Base-by-base conservation (phyloP, 768 basidiomycete genomes). In the Tricholoma terreum region DNA sequence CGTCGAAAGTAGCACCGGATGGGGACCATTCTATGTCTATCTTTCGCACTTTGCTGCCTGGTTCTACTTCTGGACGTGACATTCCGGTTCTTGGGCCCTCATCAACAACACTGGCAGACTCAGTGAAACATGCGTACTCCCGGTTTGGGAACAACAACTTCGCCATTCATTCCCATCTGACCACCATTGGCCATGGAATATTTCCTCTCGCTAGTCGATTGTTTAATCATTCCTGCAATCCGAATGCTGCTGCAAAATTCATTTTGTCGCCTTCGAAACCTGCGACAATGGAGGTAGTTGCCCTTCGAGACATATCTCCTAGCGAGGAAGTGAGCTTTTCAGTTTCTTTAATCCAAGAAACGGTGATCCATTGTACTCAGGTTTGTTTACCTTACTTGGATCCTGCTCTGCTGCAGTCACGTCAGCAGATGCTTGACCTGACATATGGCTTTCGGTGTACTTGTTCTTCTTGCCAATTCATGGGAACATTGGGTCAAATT, bases 91-190 rank as follows among this genome's bases (percentile, higher is more conserved):
- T 75, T 9, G 69, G 69, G 21, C 64, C 59, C 38, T 65, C 69
- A 17, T 33, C 65, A 33, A 67, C 75, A 6, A 54, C n/a, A n/a
- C n/a, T n/a, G n/a, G n/a, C 67, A 11, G 64, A 64, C 6, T 63
- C 65, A 4, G 65, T 75, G 1, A 54, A 71, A 30, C 51, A 64
- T 3, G 54, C 89, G 1, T 85, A 83, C 65, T 63, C 75, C 5
- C 83, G 88, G 45, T 92, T 89, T 61, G 83, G 83, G 40, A 92
- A 90, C 73, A 93, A 92, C 69, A 91, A 93, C 63, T 92, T 91
- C 68, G 78, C 84, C 9, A 73, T 92, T 21, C 87, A 90, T 63
- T 87, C 85, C 2, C 87, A 90, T 73, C 73, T 92, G 38, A 81
- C 73, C 14, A 80, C 86, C 1, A 74, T 86, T 63, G 91, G 83